These are phyloP conservation scores for Nakazawaea populi DNA, from an alignment of 805 yeast species.

Conservation along the genomic window DNA sequence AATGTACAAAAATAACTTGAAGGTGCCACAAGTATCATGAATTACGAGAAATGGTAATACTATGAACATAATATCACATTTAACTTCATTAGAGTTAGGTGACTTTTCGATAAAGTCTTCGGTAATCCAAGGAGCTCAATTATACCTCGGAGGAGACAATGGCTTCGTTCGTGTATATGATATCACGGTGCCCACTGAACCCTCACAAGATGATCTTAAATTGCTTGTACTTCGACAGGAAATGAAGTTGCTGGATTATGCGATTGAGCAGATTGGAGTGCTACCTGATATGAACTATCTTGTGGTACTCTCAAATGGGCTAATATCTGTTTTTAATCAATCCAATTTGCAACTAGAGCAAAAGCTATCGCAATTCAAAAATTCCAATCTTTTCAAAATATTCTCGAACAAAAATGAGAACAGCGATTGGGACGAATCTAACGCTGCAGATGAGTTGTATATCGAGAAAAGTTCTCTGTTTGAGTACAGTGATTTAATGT, in stretches of 20 bases:
- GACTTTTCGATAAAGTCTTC: slow-evolving; percentile 15
- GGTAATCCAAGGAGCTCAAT: slow-evolving; percentile 10
- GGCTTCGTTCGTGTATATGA: slow-evolving; percentile 1
- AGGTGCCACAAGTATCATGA: too few relatives aligned
- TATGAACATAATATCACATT: slow-evolving; percentile 1
- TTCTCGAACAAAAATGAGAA: slow-evolving; percentile 17
- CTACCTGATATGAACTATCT: slow-evolving; percentile 25
- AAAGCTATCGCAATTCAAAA: slow-evolving; percentile 25
- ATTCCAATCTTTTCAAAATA: slow-evolving; percentile 22
- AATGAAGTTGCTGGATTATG: slow-evolving; percentile 5
- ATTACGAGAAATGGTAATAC: slow-evolving; percentile 10
- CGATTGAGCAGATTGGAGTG: slow-evolving; percentile 26
- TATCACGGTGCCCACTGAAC: neutral
- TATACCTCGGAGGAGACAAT: slow-evolving; percentile 1
- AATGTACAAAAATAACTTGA: too few relatives aligned
- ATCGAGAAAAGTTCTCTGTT: neutral
- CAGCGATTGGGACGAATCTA: neutral
- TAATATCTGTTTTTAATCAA: slow-evolving; percentile 25
- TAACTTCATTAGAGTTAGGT: neutral
- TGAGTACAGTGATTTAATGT: slow-evolving; percentile 22
- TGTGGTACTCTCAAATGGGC: slow-evolving; percentile 22
- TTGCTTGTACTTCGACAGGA: neutral
- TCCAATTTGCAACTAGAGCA: slow-evolving; percentile 24
- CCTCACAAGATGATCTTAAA: neutral
- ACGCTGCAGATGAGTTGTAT: slow-evolving; percentile 6